phyloP scores from a whole-genome alignment of 192 early-diverging fungal genomes.

The Umbelopsis ramanniana region DNA sequence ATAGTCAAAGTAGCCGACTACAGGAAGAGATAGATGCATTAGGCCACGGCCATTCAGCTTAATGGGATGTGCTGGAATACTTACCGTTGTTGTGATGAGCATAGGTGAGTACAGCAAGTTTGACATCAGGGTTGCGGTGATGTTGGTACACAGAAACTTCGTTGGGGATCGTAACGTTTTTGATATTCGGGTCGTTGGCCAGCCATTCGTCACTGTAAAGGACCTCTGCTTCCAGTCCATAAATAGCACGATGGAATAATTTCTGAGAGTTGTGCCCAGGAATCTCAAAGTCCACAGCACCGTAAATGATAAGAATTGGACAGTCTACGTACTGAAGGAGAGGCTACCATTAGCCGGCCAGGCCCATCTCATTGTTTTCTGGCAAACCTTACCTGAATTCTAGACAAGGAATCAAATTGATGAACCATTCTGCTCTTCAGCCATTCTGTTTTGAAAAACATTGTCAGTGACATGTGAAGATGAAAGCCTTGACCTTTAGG shows the following conservation, averaged over 20 bases:
- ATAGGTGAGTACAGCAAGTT: slow-evolving; percentile 25
- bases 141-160: slow-evolving; percentile 32
- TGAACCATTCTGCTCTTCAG: slow-evolving; percentile 28
- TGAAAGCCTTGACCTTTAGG: not conserved
- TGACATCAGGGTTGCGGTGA: not conserved
- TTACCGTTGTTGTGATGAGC: slow-evolving; percentile 46
- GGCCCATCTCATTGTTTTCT: not conserved
- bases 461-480: not conserved
- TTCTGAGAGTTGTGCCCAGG: slow-evolving; percentile 33
- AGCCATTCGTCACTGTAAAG: slow-evolving; percentile 23
- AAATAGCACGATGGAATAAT: slow-evolving; percentile 36
- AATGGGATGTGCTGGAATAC: not conserved
- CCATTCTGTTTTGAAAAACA: slow-evolving; percentile 25
- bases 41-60: no score
- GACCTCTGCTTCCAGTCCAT: slow-evolving; percentile 7
- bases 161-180: slow-evolving; percentile 14
- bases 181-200: slow-evolving; percentile 18
- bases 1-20: slow-evolving; percentile 44
- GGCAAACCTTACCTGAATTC: slow-evolving; percentile 32
- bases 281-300: slow-evolving; percentile 39
- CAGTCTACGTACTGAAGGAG: slow-evolving; percentile 31
- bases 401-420: slow-evolving; percentile 40
- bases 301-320: slow-evolving; percentile 36
- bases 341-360: no score
- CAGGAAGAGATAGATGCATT: not conserved